Evolutionary conservation across 768 basidiomycete species (phyloP), one percentile per base, ranked within the genome.

Genomic region (Phaeolepiota aurea): DNA sequence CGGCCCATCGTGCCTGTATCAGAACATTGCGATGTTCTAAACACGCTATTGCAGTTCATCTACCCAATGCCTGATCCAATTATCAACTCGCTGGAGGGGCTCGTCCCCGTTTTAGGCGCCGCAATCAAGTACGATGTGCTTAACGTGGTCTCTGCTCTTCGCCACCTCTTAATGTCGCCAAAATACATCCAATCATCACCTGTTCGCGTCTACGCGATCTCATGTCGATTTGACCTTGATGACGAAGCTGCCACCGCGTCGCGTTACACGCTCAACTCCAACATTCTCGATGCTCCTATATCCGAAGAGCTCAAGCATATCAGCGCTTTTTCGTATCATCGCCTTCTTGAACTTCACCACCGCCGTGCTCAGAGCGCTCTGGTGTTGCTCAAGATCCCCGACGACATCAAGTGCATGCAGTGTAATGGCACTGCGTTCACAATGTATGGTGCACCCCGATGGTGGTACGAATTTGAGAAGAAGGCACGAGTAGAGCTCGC

Each of bases 131-230:
- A 85, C 54, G 79, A 85, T 44, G 65, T 83, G 44, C 33, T 55
- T 1, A 62, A 59, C 3, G 73, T 71, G 36, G 60, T 72, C 45
- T 51, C 59, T 20, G 48, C 61, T 0, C 64, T 87, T n/a, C 74
- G 79, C 38, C 59, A 54, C 32, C 54, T 68, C 18, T 71, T 86
- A 23, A 47, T 79, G 12, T 66, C 74, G 0, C 64, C 71, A 4
- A 54, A 52, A 9, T 81, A 78, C 53, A 53, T 79, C 13, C 47
- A 58, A 23, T 49, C 59, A 11, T 64, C 63, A 10, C 77, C 85
- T 5, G 64, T 68, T 11, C 76, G 79, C 11, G 79, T 85, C 1
- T 87, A 80, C 48, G 81, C 82, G 19, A 75, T 85, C 31, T 82
- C 85, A 1, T 75, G 73, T 43, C 75, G 77, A 3, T 78, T 72